phyloP scores from a whole-genome alignment of 208 protist genomes.

The Giardia duodenalis region DNA sequence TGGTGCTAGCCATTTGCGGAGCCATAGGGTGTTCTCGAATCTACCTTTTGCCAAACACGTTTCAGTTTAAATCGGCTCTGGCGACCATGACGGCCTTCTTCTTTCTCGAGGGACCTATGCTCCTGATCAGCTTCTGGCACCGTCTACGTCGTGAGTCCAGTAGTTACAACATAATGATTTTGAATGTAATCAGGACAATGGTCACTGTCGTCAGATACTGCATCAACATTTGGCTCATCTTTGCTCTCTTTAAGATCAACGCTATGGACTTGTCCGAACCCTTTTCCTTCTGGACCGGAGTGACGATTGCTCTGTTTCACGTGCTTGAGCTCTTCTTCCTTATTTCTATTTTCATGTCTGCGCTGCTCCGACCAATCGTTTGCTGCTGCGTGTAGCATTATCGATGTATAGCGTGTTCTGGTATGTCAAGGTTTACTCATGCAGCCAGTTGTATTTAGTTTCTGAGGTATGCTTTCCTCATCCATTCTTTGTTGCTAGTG shows the following conservation, averaged over 20 bases:
- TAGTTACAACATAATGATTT: background rate
- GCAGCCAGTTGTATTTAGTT: too few relatives aligned
- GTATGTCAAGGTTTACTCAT: too few relatives aligned
- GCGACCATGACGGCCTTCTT: background rate
- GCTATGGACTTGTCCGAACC: background rate
- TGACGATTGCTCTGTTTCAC: background rate
- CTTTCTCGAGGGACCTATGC: background rate
- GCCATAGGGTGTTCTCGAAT: background rate
- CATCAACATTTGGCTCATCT: background rate
- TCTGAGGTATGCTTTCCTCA: too few relatives aligned
- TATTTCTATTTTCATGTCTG: background rate
- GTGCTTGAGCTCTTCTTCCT: background rate
- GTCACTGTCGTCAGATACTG: background rate
- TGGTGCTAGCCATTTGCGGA: background rate
- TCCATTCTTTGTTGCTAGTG: too few relatives aligned
- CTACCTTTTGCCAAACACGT: background rate
- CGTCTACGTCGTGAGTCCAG: background rate
- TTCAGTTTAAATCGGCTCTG: background rate
- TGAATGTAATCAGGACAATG: background rate
- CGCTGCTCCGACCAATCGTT: background rate
- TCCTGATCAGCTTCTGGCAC: background rate
- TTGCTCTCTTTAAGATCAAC: background rate
- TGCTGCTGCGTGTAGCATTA: background rate
- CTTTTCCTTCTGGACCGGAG: background rate
- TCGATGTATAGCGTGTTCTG: too few relatives aligned